These are phyloP conservation scores for Plantago elongata DNA, from an alignment of 257 asterid genomes.

Conservation along the genomic window DNA sequence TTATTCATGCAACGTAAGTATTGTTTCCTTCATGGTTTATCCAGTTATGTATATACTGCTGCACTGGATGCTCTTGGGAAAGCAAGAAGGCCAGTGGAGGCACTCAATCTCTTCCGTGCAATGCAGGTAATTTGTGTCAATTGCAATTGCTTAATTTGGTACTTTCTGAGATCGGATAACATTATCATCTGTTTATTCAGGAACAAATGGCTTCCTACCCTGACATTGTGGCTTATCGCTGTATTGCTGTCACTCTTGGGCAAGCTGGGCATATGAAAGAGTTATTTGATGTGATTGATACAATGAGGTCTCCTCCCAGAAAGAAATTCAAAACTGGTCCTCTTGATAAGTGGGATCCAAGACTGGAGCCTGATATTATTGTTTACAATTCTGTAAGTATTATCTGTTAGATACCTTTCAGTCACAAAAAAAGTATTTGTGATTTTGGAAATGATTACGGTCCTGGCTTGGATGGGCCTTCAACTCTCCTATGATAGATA, in stretches of 20 bases:
- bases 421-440: neutral
- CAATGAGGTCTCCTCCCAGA: slow-evolving; percentile 81
- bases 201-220: slow-evolving; percentile 80
- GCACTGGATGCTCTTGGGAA: slow-evolving; percentile 86
- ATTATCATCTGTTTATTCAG: slow-evolving; percentile 31
- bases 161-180: slow-evolving; percentile 7
- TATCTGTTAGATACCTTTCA: slow-evolving; percentile 8
- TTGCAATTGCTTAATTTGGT: slow-evolving; percentile 11
- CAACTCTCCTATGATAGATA: slow-evolving; percentile 5
- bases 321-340: slow-evolving; percentile 65
- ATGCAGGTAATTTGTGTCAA: slow-evolving; percentile 63
- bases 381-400: slow-evolving; percentile 83
- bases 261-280: slow-evolving; percentile 98
- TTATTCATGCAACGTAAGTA: no score
- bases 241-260: slow-evolving; percentile 92
- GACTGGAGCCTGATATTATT: slow-evolving; percentile 73
- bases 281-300: slow-evolving; percentile 83
- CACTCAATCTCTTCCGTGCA: slow-evolving; percentile 66
- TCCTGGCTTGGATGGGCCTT: neutral
- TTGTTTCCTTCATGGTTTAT: slow-evolving; percentile 8
- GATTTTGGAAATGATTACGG: slow-evolving; percentile 13
- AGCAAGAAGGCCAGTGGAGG: slow-evolving; percentile 92
- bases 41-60: slow-evolving; percentile 71
- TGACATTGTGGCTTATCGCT: slow-evolving; percentile 77
- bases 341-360: slow-evolving; percentile 89